Percentiles rank a stretch among this genome's conserved stretches.
phyloP scores from a whole-genome alignment of 1,284 basidiomycete genomes.

The Pseudozyma sp. region DNA sequence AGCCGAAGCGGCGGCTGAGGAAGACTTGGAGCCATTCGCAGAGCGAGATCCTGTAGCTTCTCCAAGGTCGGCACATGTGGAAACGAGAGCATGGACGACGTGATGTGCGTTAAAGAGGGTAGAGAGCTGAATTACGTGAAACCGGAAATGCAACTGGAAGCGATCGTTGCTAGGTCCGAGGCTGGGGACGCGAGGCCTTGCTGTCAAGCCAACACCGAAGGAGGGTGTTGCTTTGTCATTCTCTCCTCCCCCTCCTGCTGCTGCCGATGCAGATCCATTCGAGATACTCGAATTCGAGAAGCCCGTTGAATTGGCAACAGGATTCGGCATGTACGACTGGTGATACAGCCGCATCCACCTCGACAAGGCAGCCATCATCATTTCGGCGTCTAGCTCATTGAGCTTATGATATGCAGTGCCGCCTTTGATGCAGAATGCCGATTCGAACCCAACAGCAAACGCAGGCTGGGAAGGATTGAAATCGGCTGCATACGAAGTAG shows the following conservation, averaged over 20 bases:
- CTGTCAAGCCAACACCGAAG: too few relatives aligned
- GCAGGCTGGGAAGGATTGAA: slow-evolving; percentile 26
- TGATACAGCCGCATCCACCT: slow-evolving; percentile 42
- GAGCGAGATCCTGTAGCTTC: slow-evolving; percentile 8
- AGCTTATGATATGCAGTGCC: slow-evolving; percentile 24
- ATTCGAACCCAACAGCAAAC: slow-evolving; percentile 18
- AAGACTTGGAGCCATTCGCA: neutral
- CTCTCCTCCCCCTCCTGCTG: neutral
- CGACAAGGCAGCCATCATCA: slow-evolving; percentile 37
- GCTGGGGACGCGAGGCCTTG: slow-evolving; percentile 11
- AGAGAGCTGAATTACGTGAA: slow-evolving; percentile 42
- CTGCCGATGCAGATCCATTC: too few relatives aligned
- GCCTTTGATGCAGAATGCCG: slow-evolving; percentile 23
- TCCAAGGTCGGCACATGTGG: slow-evolving; percentile 25
- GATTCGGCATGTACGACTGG: slow-evolving; percentile 35
- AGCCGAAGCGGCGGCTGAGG: neutral
- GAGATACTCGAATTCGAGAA: slow-evolving; percentile 2
- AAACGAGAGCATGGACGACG: slow-evolving; percentile 35
- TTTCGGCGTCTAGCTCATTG: slow-evolving; percentile 24
- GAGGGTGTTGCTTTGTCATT: neutral
- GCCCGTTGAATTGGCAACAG: slow-evolving; percentile 16
- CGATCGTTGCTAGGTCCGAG: slow-evolving; percentile 47
- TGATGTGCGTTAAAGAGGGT: slow-evolving; percentile 39
- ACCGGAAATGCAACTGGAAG: slow-evolving; percentile 43
- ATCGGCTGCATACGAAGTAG: slow-evolving; percentile 38